These are phyloP conservation scores for Ceratocystis colombiana DNA, from an alignment of 2,329 filamentous ascomycete genomes.

Conservation along the genomic window DNA sequence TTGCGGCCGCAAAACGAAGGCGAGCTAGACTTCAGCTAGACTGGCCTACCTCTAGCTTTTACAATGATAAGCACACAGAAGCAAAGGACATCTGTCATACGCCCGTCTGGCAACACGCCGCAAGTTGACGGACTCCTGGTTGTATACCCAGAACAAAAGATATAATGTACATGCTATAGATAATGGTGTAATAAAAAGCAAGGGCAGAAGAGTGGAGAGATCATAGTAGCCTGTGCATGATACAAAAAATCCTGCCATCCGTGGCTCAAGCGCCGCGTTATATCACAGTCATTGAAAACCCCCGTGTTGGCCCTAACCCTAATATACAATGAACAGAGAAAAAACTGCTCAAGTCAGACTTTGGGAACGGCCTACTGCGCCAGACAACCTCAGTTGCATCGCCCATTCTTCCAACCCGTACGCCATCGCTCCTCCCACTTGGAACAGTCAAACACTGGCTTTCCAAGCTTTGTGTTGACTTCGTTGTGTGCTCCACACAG, in stretches of 20 bases:
- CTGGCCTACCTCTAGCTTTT: too few relatives aligned
- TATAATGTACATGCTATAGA: too few relatives aligned
- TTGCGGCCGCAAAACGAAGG: too few relatives aligned
- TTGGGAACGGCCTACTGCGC: too few relatives aligned
- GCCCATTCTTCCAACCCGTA: conserved; percentile 69
- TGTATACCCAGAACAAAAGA: neutral
- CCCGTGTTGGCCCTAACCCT: neutral
- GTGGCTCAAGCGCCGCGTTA: neutral
- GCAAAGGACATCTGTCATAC: too few relatives aligned
- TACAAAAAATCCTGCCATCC: neutral
- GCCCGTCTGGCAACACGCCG: too few relatives aligned
- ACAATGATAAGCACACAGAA: too few relatives aligned
- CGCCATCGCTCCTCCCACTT: conserved; percentile 92
- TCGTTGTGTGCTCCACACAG: conserved; percentile 80
- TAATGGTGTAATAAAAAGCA: neutral
- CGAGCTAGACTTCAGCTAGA: too few relatives aligned
- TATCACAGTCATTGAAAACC: neutral
- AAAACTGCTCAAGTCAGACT: neutral
- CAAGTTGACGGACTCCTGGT: too few relatives aligned
- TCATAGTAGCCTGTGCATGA: neutral
- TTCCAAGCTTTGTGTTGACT: conserved; percentile 82
- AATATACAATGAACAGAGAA: neutral
- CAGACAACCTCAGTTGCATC: conserved; percentile 42
- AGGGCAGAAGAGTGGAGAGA: neutral
- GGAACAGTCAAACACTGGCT: conserved; percentile 78